phyloP scores from a whole-genome alignment of 306 rosid species.

The Trifolium dubium region DNA sequence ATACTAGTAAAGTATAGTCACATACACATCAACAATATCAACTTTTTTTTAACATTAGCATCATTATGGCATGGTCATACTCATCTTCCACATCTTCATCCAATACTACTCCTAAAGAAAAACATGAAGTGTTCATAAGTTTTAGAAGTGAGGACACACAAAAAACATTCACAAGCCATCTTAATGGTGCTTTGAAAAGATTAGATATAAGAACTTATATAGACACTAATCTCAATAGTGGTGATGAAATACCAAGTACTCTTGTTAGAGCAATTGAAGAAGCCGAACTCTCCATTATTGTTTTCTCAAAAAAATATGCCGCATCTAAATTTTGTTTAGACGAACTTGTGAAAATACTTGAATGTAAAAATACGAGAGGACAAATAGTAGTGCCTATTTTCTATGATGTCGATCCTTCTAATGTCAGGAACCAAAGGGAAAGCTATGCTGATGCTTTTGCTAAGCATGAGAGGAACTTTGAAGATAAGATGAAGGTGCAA shows the following conservation, averaged over 20 bases:
- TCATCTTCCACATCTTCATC: constrained; percentile 15
- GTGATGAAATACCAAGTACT: constrained; percentile 41
- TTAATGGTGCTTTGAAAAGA: constrained; percentile 42
- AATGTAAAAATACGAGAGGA: constrained; percentile 25
- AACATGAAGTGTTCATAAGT: constrained; percentile 46
- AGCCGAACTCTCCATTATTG: constrained; percentile 39
- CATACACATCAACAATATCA: background rate
- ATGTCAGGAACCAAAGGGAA: constrained; percentile 45
- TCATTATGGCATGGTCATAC: constrained; percentile 8
- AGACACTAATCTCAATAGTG: constrained; percentile 45
- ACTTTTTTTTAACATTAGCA: too few relatives aligned
- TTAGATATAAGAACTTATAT: constrained; percentile 37
- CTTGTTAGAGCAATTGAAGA: constrained; percentile 45
- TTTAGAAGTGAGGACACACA: constrained; percentile 47
- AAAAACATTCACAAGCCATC: constrained; percentile 49
- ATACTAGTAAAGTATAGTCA: background rate
- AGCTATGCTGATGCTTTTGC: constrained; percentile 44
- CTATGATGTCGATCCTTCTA: constrained; percentile 45
- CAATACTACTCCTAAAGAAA: constrained; percentile 7
- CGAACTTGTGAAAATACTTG: constrained; percentile 45
- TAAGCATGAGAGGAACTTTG: constrained; percentile 5
- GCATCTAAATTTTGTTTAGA: constrained; percentile 44
- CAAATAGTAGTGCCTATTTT: constrained; percentile 46
- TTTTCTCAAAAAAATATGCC: constrained; percentile 46
- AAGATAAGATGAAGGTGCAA: background rate